Percentiles rank a stretch among this genome's conserved stretches.
phyloP scores from a whole-genome alignment of 345 rosid species.

The Eutrema yunnanense region DNA sequence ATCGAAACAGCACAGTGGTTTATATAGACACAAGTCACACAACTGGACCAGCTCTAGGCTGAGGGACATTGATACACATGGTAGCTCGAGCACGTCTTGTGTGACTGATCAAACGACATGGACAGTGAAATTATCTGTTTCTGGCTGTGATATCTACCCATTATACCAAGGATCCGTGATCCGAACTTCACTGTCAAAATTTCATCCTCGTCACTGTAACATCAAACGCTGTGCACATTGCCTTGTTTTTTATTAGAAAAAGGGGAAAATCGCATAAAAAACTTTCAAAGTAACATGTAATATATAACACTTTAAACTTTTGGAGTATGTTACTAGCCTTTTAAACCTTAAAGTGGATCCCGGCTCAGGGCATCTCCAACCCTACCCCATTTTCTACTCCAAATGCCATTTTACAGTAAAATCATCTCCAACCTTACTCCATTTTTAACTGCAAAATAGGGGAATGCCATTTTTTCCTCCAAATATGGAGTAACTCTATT shows the following conservation, averaged over 20 bases:
- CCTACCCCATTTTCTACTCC: too few species aligned
- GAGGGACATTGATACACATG: constrained; percentile 1
- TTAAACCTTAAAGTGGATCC: too few species aligned
- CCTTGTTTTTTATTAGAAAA: neutral
- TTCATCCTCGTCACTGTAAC: neutral
- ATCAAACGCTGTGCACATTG: neutral
- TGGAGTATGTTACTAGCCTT: too few species aligned
- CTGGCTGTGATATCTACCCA: constrained; percentile 13
- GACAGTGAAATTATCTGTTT: neutral
- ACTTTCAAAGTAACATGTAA: too few species aligned
- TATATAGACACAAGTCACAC: constrained; percentile 2
- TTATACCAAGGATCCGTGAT: constrained; percentile 6
- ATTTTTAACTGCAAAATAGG: too few species aligned
- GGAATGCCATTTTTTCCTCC: too few species aligned
- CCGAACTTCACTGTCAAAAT: neutral
- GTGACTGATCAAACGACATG: neutral
- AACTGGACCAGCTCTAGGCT: constrained; percentile 16
- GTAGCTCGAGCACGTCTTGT: constrained; percentile 11
- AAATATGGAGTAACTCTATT: too few species aligned
- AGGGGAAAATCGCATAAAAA: too few species aligned
- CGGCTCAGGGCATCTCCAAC: too few species aligned
- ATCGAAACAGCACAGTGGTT: neutral
- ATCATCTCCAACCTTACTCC: too few species aligned
- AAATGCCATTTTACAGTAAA: too few species aligned
- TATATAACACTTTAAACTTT: too few species aligned